Evolutionary conservation across 2,329 filamentous ascomycete species (phyloP).

Genomic region (Chaetomiaceae sp.): DNA sequence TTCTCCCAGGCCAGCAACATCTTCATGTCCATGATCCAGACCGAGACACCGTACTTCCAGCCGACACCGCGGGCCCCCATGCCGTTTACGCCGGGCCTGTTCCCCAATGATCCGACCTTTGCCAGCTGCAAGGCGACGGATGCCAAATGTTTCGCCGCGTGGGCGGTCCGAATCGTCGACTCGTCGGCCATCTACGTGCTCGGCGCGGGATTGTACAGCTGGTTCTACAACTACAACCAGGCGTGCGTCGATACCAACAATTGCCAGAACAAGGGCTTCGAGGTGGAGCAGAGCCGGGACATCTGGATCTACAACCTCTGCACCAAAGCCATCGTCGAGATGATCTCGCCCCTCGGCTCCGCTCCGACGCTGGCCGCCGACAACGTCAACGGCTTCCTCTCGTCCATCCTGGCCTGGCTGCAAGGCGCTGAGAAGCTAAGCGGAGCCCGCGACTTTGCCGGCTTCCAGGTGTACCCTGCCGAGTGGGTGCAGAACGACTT

Average conservation of each 20-base stretch:
- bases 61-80: background rate
- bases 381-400: background rate
- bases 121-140: background rate
- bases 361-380: background rate
- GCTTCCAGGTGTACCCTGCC: background rate
- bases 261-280: background rate
- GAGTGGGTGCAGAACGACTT: background rate
- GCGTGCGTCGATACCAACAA: background rate
- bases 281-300: background rate
- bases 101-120: background rate
- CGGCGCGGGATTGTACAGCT: background rate
- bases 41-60: background rate
- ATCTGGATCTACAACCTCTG: slow-evolving; percentile 4
- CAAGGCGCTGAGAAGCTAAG: background rate
- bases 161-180: background rate
- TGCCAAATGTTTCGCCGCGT: background rate
- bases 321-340: background rate
- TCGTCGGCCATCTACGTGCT: background rate
- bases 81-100: background rate
- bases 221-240: background rate
- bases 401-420: slow-evolving; percentile 1
- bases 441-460: background rate
- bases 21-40: background rate
- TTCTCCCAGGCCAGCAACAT: background rate
- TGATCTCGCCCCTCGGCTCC: background rate